These are phyloP conservation scores for Fusarium temperatum DNA, from an alignment of 2,329 filamentous ascomycete genomes.

Conservation along the genomic window DNA sequence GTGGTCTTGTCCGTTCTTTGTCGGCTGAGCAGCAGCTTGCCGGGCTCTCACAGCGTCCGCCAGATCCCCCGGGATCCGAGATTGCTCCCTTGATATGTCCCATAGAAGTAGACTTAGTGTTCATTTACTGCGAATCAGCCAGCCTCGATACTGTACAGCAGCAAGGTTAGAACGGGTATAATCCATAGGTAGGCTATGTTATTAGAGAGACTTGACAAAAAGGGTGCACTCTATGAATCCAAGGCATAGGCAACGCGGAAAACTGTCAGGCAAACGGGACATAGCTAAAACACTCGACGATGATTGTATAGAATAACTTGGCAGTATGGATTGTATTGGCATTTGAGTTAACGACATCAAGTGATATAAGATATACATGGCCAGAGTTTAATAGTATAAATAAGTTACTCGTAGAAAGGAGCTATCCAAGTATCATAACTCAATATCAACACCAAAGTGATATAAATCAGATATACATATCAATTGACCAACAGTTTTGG, in stretches of 20 bases:
- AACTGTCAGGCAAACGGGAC: rapidly evolving
- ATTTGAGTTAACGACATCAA: rapidly evolving
- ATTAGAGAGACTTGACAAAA: neutral
- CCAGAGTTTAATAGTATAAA: neutral
- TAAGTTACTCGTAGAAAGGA: neutral
- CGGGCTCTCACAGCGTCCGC: neutral
- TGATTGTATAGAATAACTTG: neutral
- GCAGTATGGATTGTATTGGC: rapidly evolving
- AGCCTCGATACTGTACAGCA: neutral
- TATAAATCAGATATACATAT: neutral
- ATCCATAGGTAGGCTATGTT: neutral
- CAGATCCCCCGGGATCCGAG: neutral
- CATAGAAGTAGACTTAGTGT: neutral
- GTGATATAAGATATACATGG: rapidly evolving
- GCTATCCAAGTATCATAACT: neutral
- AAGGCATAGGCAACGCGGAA: neutral
- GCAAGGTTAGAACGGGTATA: neutral
- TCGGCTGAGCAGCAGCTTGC: neutral
- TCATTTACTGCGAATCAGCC: neutral
- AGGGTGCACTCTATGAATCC: neutral
- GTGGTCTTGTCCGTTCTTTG: neutral
- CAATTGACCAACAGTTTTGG: neutral
- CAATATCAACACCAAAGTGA: too few species aligned
- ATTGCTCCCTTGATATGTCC: neutral
- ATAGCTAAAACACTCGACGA: neutral